Conservation (phyloP, 2,329 filamentous ascomycete genomes). For the Cytospora leucostoma region DNA sequence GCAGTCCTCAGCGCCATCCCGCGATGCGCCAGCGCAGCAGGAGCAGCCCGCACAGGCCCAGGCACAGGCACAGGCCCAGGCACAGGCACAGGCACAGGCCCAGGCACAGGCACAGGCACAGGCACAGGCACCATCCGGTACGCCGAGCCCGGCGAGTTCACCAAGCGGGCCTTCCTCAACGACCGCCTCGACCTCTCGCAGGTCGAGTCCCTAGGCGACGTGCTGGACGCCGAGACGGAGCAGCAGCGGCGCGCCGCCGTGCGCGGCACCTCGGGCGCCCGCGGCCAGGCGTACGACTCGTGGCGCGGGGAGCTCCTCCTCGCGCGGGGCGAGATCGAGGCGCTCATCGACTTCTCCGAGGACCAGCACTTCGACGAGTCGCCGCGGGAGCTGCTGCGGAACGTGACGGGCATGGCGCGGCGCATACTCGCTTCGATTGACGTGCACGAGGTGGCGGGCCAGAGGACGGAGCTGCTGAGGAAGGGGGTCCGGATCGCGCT, state of each 20-base stretch:
- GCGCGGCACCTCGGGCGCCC: conserved; percentile 68
- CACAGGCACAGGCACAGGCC: too few species aligned
- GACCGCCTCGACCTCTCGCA: conserved; percentile 83
- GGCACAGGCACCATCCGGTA: conserved; percentile 71
- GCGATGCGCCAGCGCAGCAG: conserved; percentile 7
- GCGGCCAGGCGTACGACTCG: conserved; percentile 75
- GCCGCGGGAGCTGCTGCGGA: conserved; percentile 68
- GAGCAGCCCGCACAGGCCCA: too few species aligned
- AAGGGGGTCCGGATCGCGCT: conserved; percentile 85
- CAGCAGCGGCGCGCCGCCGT: conserved; percentile 88
- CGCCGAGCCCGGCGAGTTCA: conserved; percentile 95
- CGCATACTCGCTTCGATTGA: conserved; percentile 63
- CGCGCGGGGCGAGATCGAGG: conserved; percentile 88
- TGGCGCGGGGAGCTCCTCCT: conserved; percentile 79
- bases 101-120: too few species aligned
- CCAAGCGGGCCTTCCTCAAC: conserved; percentile 86
- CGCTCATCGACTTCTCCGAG: conserved; percentile 94
- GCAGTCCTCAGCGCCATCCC: conserved; percentile 81
- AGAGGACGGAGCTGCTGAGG: conserved; percentile 79
- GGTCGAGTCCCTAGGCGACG: conserved; percentile 67
- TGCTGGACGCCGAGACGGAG: conserved; percentile 75
- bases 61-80: too few species aligned
- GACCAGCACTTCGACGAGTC: conserved; percentile 97
- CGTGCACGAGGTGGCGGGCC: conserved; percentile 73
- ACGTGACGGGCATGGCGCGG: conserved; percentile 66